Conservation (phyloP, 1,139 yeast species). For the Yamadazyma taylorii region DNA sequence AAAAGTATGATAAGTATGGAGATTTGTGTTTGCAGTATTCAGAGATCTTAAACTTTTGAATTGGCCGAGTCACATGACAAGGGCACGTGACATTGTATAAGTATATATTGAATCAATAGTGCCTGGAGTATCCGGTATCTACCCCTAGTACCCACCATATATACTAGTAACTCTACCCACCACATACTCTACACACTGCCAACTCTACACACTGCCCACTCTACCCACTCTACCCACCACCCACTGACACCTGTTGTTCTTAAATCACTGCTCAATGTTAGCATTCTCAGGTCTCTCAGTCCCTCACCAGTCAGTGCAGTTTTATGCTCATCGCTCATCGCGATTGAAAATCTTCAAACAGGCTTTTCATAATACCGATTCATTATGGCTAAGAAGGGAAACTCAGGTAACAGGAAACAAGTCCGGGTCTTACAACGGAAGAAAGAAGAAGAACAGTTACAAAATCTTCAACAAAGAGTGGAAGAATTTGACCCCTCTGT, state of each 20-base stretch:
- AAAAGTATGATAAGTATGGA: constrained; percentile 33
- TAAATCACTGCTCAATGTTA: no score
- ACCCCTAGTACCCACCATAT: no score
- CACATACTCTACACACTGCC: background rate
- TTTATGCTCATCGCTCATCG: constrained; percentile 1
- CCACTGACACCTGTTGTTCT: no score
- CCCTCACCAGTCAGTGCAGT: background rate
- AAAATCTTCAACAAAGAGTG: constrained; percentile 45
- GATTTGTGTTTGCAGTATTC: constrained; percentile 50
- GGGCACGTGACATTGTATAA: no score
- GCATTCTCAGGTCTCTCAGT: no score
- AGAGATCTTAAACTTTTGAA: constrained; percentile 41
- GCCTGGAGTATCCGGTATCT: no score
- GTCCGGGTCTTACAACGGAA: constrained; percentile 25
- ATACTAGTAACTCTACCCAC: background rate
- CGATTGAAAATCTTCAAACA: background rate
- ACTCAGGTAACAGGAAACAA: constrained; percentile 16
- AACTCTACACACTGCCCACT: no score
- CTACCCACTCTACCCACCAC: no score
- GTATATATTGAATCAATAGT: no score
- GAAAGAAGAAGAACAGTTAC: constrained; percentile 46
- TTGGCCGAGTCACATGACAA: no score
- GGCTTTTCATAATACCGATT: background rate
- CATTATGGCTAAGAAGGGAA: constrained; percentile 11
- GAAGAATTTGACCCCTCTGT: constrained; percentile 49